Conservation (phyloP, 345 rosid genomes). For the Reutealis trisperma region DNA sequence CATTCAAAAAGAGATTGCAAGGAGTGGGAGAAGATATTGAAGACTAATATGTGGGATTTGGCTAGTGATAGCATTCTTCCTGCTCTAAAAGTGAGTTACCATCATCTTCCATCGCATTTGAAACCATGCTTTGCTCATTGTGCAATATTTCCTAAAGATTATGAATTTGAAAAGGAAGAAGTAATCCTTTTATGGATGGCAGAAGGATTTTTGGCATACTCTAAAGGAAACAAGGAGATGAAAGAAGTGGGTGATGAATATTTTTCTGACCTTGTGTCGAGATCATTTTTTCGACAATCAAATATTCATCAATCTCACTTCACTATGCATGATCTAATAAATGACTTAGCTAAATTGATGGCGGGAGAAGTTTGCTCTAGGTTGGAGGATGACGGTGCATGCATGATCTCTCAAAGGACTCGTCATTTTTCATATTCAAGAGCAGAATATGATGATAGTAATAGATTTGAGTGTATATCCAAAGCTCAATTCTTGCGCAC, state of each 20-base stretch:
- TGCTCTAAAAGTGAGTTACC: slow-evolving; percentile 8
- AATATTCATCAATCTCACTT: not conserved
- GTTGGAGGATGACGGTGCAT: not conserved
- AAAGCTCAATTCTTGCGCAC: not conserved
- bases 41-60: not conserved
- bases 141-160: too few relatives aligned
- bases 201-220: too few relatives aligned
- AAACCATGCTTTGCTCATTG: not conserved
- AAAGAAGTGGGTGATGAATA: too few relatives aligned
- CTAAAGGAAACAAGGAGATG: too few relatives aligned
- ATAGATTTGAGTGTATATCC: not conserved
- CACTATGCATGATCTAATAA: slow-evolving; percentile 20
- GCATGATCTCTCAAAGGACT: not conserved
- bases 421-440: not conserved
- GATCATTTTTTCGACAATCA: slow-evolving; percentile 14
- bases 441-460: not conserved
- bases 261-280: too few relatives aligned
- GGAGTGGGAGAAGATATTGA: slow-evolving; percentile 9
- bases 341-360: slow-evolving; percentile 22
- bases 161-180: too few relatives aligned
- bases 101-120: slow-evolving; percentile 2
- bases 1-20: not conserved
- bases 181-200: too few relatives aligned
- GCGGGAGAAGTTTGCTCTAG: slow-evolving; percentile 17
- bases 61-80: not conserved